A percentile compares a stretch with the other conserved stretches of the same genome.
Evolutionary conservation across 2,329 filamentous ascomycete species (phyloP).

Genomic region (Fusarium solani-melongenae): DNA sequence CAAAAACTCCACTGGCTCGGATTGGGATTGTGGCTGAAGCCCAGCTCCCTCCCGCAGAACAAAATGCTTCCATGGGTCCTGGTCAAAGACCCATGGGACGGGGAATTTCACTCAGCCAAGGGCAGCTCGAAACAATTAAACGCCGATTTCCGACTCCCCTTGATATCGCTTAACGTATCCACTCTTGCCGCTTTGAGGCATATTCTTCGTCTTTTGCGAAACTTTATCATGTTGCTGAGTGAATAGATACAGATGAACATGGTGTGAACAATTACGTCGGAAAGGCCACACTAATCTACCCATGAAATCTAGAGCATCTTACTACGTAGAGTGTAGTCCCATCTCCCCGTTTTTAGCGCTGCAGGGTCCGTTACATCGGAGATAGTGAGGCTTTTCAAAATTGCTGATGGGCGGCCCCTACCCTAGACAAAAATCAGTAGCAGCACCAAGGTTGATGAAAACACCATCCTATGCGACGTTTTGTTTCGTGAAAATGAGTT

Average conservation of each 20-base stretch:
- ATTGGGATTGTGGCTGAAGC: neutral
- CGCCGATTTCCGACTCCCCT: neutral
- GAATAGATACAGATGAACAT: too few relatives aligned
- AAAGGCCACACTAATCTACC: neutral
- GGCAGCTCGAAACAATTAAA: neutral
- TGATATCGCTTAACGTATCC: neutral
- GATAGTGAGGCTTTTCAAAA: neutral
- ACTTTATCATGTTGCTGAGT: neutral
- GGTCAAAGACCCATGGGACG: neutral
- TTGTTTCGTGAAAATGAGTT: too few relatives aligned
- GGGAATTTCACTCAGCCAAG: neutral
- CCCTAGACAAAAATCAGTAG: neutral
- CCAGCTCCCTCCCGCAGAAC: neutral
- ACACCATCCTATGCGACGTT: neutral
- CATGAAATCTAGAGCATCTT: neutral
- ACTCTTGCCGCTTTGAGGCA: neutral
- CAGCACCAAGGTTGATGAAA: neutral
- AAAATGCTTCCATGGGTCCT: neutral
- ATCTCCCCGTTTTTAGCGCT: neutral
- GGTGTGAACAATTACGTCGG: neutral
- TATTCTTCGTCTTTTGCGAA: neutral
- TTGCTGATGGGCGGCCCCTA: neutral
- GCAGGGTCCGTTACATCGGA: neutral
- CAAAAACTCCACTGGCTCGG: neutral
- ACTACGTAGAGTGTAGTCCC: too few relatives aligned